Evolutionary conservation across 305 asterid species (phyloP), one percentile per base, ranked within the genome.

Genomic region (Fraxinus paxiana): DNA sequence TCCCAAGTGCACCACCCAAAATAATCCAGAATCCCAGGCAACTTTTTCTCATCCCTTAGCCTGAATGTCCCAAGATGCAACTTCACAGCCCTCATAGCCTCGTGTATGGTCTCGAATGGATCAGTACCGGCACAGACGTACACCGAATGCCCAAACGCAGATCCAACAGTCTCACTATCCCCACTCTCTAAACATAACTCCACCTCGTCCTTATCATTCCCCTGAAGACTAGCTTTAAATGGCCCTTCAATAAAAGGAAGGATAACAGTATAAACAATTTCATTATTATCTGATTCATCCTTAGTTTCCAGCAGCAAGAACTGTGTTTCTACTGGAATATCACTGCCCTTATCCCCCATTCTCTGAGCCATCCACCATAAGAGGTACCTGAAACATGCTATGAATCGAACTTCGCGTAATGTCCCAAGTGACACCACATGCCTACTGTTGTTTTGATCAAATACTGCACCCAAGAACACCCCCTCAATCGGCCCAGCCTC

Each of bases 1-100:
- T 89, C 92, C 92, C 92, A 89, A 0, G 92, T 89, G 61, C 92
- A 89, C 92, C 92, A 89, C 65, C 92, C 92, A 54, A 89, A 89
- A 41, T 85, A 87, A 67, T 87, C 89, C 41, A 87, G 71, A 30
- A 89, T 82, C 82, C 79, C 86, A 1, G 92, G 92, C 81, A 87
- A 77, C 51, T 85, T 87, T 88, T 89, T 89, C 81, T 89, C 92
- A 20, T 85, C 79, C 9, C 92, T 77, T 37, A 83, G 89, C 30
- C 85, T 77, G 79, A 89, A 89, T 6, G 87, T 82, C 75, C 86
- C 82, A 65, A 87, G 88, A 71, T 89, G 92, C 9, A 72, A 81
- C 73, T 85, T 89, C 5, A 85, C 89, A 2, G 82, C 82, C 43
- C 73, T 77, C 5, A 89, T 79, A 0, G 92, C 90, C 10, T 85